Conservation (phyloP, 73 alveolate genomes). For the Halteria grandinella region DNA sequence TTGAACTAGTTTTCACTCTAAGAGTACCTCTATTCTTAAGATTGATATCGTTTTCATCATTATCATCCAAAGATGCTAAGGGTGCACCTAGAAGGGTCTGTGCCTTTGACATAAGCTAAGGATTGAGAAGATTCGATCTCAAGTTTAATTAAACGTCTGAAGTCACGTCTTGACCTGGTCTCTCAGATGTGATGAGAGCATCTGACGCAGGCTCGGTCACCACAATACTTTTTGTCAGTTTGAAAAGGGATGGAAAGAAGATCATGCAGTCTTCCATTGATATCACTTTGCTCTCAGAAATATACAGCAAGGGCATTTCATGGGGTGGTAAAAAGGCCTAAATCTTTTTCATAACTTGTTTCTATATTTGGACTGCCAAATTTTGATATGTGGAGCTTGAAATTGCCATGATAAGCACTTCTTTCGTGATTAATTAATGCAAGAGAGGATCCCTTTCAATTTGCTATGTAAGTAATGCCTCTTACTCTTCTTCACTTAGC, state of each 20-base stretch:
- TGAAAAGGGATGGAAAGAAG: conserved; percentile 54
- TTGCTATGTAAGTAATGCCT: not conserved
- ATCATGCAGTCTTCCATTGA: conserved; percentile 48
- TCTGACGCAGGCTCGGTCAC: conserved; percentile 22
- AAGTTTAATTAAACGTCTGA: too few species aligned
- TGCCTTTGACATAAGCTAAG: too few species aligned
- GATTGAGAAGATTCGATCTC: too few species aligned
- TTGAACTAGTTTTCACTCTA: not conserved
- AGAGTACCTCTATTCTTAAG: too few species aligned
- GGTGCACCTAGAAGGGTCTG: too few species aligned
- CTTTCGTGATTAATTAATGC: conserved; percentile 36
- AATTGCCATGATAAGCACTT: conserved; percentile 15
- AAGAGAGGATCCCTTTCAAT: conserved; percentile 31
- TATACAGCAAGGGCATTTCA: conserved; percentile 42
- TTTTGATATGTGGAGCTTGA: conserved; percentile 33
- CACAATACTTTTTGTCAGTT: conserved; percentile 43
- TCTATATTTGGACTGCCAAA: conserved; percentile 19
- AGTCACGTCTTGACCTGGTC: too few species aligned
- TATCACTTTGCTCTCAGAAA: conserved; percentile 17
- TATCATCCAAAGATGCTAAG: too few species aligned
- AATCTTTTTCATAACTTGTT: conserved; percentile 1
- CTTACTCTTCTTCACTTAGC: conserved; percentile 1
- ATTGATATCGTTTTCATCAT: too few species aligned
- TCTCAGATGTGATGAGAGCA: too few species aligned
- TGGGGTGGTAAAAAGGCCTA: conserved; percentile 24